phyloP scores from a whole-genome alignment of 2,329 filamentous ascomycete genomes.

The Harringtonia aguacate region DNA sequence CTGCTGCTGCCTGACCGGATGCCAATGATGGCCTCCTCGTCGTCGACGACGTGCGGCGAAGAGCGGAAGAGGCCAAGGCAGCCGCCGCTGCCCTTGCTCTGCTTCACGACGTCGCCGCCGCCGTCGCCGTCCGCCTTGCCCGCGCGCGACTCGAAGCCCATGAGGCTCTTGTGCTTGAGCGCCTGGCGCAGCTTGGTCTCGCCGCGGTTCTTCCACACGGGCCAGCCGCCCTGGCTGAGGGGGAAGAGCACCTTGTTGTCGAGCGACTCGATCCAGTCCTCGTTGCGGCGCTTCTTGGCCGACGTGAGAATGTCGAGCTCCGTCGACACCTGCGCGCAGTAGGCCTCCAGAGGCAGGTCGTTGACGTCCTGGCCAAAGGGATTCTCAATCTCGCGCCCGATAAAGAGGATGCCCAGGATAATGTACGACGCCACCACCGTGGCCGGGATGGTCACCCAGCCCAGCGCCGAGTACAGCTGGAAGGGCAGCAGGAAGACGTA shows the following conservation, averaged over 20 bases:
- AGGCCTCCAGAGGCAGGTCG: constrained; percentile 53
- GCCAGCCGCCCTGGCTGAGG: constrained; percentile 32
- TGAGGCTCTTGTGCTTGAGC: constrained; percentile 24
- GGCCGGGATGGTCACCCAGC: constrained; percentile 63
- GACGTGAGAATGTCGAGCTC: constrained; percentile 56
- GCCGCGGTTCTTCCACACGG: constrained; percentile 35
- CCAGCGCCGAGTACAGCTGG: constrained; percentile 49
- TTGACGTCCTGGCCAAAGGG: constrained; percentile 61
- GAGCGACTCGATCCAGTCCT: constrained; percentile 34
- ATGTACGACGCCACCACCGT: constrained; percentile 59
- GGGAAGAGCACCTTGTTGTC: constrained; percentile 29
- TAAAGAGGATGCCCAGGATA: constrained; percentile 57
- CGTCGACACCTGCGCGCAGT: constrained; percentile 51
- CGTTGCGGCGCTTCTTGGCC: constrained; percentile 35
- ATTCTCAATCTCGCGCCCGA: constrained; percentile 60
- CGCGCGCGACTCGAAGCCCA: constrained; percentile 19
- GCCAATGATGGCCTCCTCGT: constrained; percentile 6
- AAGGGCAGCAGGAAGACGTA: constrained; percentile 65
- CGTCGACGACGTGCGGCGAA: not conserved
- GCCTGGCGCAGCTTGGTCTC: constrained; percentile 34
- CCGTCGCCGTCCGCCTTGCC: constrained; percentile 12
- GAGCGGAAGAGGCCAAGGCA: too few relatives aligned
- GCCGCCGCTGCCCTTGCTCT: not conserved
- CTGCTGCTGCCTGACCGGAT: constrained; percentile 1
- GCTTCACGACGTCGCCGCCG: too few relatives aligned